Evolutionary conservation across 192 early-diverging fungal species (phyloP).

Genomic region (Phycomyces blakesleeanus): DNA sequence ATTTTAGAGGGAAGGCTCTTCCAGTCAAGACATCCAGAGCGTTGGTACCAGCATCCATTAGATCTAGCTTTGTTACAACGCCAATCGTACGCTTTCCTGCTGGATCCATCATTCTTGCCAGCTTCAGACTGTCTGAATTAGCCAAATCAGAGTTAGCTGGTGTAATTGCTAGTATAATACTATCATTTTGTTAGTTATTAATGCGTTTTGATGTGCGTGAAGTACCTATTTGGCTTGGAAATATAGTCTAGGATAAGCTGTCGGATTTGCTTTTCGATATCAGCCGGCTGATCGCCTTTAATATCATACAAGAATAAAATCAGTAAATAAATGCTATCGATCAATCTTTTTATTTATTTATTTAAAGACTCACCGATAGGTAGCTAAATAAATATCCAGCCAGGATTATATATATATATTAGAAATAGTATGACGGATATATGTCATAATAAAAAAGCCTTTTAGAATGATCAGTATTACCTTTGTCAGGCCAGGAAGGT

Average conservation of each 20-base stretch:
- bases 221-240: constrained; percentile 67
- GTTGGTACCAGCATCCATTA: constrained; percentile 83
- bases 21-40: constrained; percentile 76
- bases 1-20: constrained; percentile 66
- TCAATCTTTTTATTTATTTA: too few species aligned
- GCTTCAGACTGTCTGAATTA: constrained; percentile 81
- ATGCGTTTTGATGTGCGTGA: background rate
- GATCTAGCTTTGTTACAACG: constrained; percentile 78
- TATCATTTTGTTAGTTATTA: constrained; percentile 13
- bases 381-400: background rate
- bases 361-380: background rate
- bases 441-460: too few species aligned
- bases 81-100: constrained; percentile 68
- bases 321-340: too few species aligned
- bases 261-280: constrained; percentile 78
- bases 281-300: constrained; percentile 75
- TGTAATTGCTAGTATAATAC: constrained; percentile 77
- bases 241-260: constrained; percentile 75
- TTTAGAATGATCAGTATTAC: constrained; percentile 26
- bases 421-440: too few species aligned
- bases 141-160: constrained; percentile 80
- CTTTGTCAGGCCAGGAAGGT: constrained; percentile 81
- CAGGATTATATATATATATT: too few species aligned
- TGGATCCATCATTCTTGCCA: constrained; percentile 80
- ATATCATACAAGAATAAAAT: too few species aligned